Percentiles rank a stretch among this genome's conserved stretches.
These are phyloP conservation scores for Penicillium cinerascens DNA, from an alignment of 495 filamentous ascomycete species.

Conservation along the genomic window DNA sequence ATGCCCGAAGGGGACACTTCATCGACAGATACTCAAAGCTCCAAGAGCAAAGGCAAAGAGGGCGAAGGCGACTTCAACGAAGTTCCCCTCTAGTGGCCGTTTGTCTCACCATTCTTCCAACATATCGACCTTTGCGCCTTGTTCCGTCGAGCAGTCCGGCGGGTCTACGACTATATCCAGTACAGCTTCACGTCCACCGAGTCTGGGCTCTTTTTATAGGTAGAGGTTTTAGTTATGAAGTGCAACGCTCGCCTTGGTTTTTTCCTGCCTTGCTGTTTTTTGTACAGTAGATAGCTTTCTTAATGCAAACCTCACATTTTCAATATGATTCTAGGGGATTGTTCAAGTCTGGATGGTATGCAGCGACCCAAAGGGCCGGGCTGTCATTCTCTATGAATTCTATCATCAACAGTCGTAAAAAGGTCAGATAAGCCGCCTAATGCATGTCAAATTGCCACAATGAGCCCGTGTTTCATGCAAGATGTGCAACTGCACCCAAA, in stretches of 20 bases:
- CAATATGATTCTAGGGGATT: neutral
- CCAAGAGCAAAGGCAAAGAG: conserved; percentile 34
- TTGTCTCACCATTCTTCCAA: neutral
- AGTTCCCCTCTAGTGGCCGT: conserved; percentile 33
- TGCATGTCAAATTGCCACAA: conserved; percentile 7
- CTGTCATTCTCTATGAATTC: conserved; percentile 20
- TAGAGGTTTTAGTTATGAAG: conserved; percentile 14
- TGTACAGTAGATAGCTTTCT: conserved; percentile 28
- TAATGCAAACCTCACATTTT: conserved; percentile 12
- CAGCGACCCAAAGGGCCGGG: neutral
- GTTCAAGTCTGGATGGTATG: neutral
- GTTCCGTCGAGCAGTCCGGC: neutral
- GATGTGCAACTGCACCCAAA: neutral
- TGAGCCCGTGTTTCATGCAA: conserved; percentile 4
- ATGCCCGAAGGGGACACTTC: conserved; percentile 23
- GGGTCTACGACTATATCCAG: conserved; percentile 22
- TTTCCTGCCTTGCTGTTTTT: conserved; percentile 8
- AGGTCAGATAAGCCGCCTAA: conserved; percentile 9
- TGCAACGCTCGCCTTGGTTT: neutral
- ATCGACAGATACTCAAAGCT: conserved; percentile 4
- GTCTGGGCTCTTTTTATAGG: conserved; percentile 9
- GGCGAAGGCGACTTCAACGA: conserved; percentile 41
- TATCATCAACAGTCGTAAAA: conserved; percentile 28
- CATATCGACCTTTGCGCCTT: neutral
- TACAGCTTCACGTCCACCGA: conserved; percentile 16